A percentile compares a stretch with the other conserved stretches of the same genome.
Conservation (phyloP, 805 yeast genomes). For the Naumovozyma dairenensis region DNA sequence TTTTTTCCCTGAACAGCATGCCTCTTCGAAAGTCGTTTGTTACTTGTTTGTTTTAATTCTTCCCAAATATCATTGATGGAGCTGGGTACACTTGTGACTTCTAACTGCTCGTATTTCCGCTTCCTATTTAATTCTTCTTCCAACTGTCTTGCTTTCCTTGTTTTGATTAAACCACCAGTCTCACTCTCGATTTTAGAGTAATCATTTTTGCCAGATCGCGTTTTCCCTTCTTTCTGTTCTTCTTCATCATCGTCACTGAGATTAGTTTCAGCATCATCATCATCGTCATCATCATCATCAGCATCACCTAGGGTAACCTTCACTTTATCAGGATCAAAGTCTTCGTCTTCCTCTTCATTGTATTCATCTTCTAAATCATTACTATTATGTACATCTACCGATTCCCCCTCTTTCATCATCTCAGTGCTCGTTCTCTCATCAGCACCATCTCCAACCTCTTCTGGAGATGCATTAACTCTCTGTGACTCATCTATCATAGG, state of each 20-base stretch:
- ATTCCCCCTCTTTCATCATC: not conserved
- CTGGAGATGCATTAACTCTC: no score
- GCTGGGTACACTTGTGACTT: slow-evolving; percentile 21
- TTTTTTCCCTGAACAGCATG: no score
- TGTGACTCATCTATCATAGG: no score
- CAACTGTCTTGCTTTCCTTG: slow-evolving; percentile 50
- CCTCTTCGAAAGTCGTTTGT: slow-evolving; percentile 16
- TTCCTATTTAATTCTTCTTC: slow-evolving; percentile 30
- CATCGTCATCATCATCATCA: slow-evolving; percentile 29
- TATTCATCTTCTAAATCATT: slow-evolving; percentile 22
- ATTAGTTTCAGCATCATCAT: slow-evolving; percentile 22
- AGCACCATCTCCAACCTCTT: not conserved
- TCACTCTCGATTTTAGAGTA: slow-evolving; percentile 48
- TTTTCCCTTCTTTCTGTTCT: slow-evolving; percentile 22
- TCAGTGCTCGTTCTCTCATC: not conserved
- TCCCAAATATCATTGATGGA: slow-evolving; percentile 49
- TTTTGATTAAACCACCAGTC: slow-evolving; percentile 56
- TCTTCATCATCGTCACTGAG: slow-evolving; percentile 29
- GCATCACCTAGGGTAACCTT: slow-evolving; percentile 6
- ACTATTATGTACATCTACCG: slow-evolving; percentile 8
- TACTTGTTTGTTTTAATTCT: slow-evolving; percentile 35
- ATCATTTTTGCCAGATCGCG: no score
- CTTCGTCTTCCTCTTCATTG: slow-evolving; percentile 32
- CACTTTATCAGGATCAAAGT: slow-evolving; percentile 28
- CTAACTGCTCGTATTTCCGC: slow-evolving; percentile 24